Percentiles rank a stretch among this genome's conserved stretches.
Evolutionary conservation across 805 yeast species (phyloP).

Genomic region (Kregervanrija fluxuum): DNA sequence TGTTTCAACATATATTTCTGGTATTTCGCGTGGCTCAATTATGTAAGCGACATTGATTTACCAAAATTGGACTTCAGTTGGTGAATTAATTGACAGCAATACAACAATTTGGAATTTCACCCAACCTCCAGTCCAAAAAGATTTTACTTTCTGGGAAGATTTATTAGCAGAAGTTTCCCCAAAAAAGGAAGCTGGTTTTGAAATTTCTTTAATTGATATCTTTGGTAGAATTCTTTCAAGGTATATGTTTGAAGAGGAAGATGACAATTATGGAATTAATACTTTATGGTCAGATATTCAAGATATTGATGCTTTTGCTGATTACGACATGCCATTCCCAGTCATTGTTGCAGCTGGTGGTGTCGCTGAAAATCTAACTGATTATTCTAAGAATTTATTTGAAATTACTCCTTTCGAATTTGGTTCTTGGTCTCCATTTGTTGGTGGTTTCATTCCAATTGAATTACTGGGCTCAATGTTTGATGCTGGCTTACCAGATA

Average conservation of each 20-base stretch:
- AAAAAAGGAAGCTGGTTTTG: conserved; percentile 52
- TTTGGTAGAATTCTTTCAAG: conserved; percentile 68
- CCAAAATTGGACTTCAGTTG: conserved; percentile 65
- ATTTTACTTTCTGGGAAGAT: conserved; percentile 39
- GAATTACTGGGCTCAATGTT: conserved; percentile 62
- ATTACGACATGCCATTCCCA: conserved; percentile 65
- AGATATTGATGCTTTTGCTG: conserved; percentile 46
- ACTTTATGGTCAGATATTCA: conserved; percentile 48
- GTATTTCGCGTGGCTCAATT: conserved; percentile 79
- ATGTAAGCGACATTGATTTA: conserved; percentile 56
- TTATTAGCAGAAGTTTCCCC: conserved; percentile 41
- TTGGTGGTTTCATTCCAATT: conserved; percentile 54
- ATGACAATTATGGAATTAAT: conserved; percentile 51
- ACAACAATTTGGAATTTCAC: conserved; percentile 58
- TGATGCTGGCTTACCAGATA: conserved; percentile 45
- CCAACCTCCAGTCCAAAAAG: conserved; percentile 49
- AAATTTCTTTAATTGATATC: conserved; percentile 55
- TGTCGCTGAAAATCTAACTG: conserved; percentile 40
- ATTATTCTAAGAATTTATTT: conserved; percentile 51
- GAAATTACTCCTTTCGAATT: conserved; percentile 60
- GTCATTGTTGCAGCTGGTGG: conserved; percentile 56
- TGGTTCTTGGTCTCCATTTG: conserved; percentile 78
- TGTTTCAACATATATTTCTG: conserved; percentile 61
- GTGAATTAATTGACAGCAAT: conserved; percentile 36
- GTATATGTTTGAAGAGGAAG: conserved; percentile 51